Base-by-base conservation (phyloP, 2,329 filamentous ascomycete species). In the Elsinoe ampelina region DNA sequence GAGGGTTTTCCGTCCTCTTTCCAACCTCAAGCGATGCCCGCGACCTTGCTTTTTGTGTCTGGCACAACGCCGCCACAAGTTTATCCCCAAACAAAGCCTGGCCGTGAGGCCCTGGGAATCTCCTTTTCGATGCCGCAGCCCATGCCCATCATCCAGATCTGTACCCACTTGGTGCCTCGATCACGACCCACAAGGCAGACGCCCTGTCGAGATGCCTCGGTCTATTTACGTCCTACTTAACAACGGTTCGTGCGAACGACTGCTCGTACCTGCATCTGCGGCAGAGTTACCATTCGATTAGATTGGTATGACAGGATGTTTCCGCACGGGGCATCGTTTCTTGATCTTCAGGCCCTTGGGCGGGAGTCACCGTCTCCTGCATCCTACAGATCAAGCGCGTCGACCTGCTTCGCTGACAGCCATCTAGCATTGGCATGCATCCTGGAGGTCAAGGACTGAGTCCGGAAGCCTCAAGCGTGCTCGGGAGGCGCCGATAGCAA, bases 401-500 rank as follows among this genome's bases (percentile, higher is more conserved):
- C 32, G 43, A 10, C 43, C 43, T n/a, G 32, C 48, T 36, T 32
- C 8, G 22, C 5, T 22, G 15, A n/a, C 45, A 50, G 30, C 12
- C n/a, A 50, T 50, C 48, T 52, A 8, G 34, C 48, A 50, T 36
- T 38, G 32, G 32, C 34, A 38, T 38, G 17, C 17, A 17, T 38
- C 34, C 48, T 43, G 32, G 48, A 17, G 26, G 47, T 35, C 47
- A 15, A 35, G 32, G 47, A 51, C 19, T 51, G 47, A 51, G 47
- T 51, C 47, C 30, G 22, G 30, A 35, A 34, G 30, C 22, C 22
- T 34, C 12, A 36, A 12, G 48, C 22, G n/a, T 35, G 15, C 30
- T 52, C 48, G 48, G 48, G 30, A 52, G 48, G 48, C 48, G 48
- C 48, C 48, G 48, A 52, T 36, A 13, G 22, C 48, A 52, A n/a